These are phyloP conservation scores for Candida krabiensis DNA, from an alignment of 805 yeast genomes.

Conservation along the genomic window DNA sequence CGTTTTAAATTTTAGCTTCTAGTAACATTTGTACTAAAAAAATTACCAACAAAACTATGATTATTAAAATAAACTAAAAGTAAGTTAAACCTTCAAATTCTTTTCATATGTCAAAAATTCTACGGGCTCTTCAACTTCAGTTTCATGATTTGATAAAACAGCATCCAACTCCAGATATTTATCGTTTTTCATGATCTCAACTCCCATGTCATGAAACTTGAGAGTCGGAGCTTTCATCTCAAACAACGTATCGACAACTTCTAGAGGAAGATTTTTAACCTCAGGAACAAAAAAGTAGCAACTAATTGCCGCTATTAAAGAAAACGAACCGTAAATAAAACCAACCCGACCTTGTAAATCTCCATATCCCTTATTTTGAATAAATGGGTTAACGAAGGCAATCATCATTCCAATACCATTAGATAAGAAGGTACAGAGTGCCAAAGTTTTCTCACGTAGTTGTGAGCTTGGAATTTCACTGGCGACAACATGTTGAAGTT, in stretches of 20 bases:
- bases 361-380: conserved; percentile 47
- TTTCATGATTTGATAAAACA: conserved; percentile 2
- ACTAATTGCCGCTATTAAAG: conserved; percentile 38
- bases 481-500: conserved; percentile 29
- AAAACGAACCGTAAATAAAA: conserved; percentile 45
- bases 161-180: conserved; percentile 6
- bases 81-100: too few relatives aligned
- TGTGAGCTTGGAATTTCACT: conserved; percentile 41
- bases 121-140: too few relatives aligned
- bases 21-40: too few relatives aligned
- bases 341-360: conserved; percentile 50
- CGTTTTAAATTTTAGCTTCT: too few relatives aligned
- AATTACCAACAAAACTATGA: too few relatives aligned
- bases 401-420: conserved; percentile 26
- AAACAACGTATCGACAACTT: conserved; percentile 59
- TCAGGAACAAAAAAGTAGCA: conserved; percentile 57
- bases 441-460: conserved; percentile 41
- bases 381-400: conserved; percentile 44
- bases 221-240: conserved; percentile 14
- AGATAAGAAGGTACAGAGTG: conserved; percentile 31
- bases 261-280: conserved; percentile 55
- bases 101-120: too few relatives aligned
- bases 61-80: too few relatives aligned
- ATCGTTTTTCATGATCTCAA: conserved; percentile 5
- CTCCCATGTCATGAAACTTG: conserved; percentile 6